These are phyloP conservation scores for Sarocladium oryzae DNA, from an alignment of 2,329 filamentous ascomycete genomes.

Conservation along the genomic window DNA sequence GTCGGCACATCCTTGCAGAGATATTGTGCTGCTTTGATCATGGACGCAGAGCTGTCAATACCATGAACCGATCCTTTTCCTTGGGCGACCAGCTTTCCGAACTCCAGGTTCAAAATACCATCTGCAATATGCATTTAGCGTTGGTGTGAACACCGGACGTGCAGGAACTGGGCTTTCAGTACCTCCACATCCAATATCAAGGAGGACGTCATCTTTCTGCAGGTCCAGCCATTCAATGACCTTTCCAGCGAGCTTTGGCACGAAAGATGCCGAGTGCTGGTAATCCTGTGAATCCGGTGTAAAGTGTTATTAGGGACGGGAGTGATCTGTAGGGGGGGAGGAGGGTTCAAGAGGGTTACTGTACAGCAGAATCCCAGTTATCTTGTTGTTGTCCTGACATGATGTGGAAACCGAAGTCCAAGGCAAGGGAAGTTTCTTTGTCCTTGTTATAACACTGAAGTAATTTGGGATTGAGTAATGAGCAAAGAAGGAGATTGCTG, in stretches of 20 bases:
- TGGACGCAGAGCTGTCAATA: slow-evolving; percentile 50
- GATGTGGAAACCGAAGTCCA: not conserved
- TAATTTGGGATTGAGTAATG: not conserved
- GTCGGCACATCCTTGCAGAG: slow-evolving; percentile 30
- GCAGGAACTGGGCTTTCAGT: too few species aligned
- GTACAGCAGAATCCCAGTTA: slow-evolving; percentile 10
- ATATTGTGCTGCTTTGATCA: slow-evolving; percentile 48
- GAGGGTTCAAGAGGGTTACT: not conserved
- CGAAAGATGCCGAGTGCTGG: slow-evolving; percentile 55
- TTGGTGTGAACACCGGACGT: too few species aligned
- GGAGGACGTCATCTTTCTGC: slow-evolving; percentile 48
- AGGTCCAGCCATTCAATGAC: slow-evolving; percentile 53
- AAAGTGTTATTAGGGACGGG: slow-evolving; percentile 14
- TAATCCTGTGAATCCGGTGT: slow-evolving; percentile 49
- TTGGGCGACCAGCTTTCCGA: slow-evolving; percentile 37
- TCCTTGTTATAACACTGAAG: too few species aligned
- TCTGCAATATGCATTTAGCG: slow-evolving; percentile 38
- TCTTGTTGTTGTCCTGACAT: slow-evolving; percentile 9
- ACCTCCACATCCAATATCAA: slow-evolving; percentile 62
- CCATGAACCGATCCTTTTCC: slow-evolving; percentile 47
- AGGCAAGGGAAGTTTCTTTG: not conserved
- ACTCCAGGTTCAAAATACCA: slow-evolving; percentile 50
- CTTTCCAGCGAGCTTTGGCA: slow-evolving; percentile 54
- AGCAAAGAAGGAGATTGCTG: not conserved
- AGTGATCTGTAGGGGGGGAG: not conserved